Percentiles rank a stretch among this genome's conserved stretches.
Evolutionary conservation across 163 green algal species (phyloP).

Genomic region (Prototheca stagnorum): DNA sequence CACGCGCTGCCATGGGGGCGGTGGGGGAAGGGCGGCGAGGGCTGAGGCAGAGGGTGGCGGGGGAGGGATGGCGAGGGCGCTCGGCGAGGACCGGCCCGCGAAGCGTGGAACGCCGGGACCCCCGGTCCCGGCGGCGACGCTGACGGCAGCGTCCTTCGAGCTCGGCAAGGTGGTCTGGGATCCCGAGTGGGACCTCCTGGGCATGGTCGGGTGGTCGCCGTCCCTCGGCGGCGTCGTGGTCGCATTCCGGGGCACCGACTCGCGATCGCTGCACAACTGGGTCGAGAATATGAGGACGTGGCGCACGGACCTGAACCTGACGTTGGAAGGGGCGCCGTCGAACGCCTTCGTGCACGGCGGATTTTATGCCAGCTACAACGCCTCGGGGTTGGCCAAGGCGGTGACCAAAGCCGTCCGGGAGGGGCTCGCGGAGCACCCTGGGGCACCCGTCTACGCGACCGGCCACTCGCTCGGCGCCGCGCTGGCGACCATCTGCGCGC

Average conservation of each 20-base stretch:
- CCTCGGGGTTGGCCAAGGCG: conserved; percentile 35
- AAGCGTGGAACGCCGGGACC: no score
- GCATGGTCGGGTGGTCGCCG: conserved; percentile 45
- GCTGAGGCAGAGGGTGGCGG: no score
- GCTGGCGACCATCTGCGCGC: conserved; percentile 47
- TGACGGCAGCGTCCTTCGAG: no score
- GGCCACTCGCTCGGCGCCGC: conserved; percentile 34
- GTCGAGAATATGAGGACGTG: conserved; percentile 65
- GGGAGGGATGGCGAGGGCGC: no score
- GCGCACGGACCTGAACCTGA: conserved; percentile 32
- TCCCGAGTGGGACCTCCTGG: conserved; percentile 53
- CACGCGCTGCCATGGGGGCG: conserved; percentile 52
- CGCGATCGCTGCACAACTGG: conserved; percentile 55
- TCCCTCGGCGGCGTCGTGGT: conserved; percentile 42
- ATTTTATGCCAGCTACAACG: conserved; percentile 62
- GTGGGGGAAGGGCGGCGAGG: no score
- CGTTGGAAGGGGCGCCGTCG: conserved; percentile 19
- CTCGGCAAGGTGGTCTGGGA: conserved; percentile 2
- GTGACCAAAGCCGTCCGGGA: conserved; percentile 18
- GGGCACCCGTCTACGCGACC: conserved; percentile 10
- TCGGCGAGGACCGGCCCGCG: no score
- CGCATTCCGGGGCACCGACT: conserved; percentile 64
- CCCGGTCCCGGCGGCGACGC: no score
- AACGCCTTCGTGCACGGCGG: conserved; percentile 52
- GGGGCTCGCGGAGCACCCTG: background rate